Conservation (phyloP, 2,329 filamentous ascomycete genomes). For the Helminthosporium solani region DNA sequence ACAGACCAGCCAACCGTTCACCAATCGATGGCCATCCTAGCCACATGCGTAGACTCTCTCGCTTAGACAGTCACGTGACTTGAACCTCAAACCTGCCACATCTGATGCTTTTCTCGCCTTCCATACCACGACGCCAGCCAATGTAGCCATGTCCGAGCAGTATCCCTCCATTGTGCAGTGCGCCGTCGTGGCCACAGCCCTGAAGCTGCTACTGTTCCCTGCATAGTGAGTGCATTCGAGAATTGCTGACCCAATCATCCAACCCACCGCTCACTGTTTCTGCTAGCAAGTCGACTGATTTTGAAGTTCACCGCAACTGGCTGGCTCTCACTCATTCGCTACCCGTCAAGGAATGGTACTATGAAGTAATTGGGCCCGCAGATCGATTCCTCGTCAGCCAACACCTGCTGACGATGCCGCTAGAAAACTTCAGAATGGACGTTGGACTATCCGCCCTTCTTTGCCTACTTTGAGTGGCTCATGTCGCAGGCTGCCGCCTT, state of each 20-base stretch:
- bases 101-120: conserved; percentile 17
- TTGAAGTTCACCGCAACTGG: conserved; percentile 99
- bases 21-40: no score
- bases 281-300: conserved; percentile 92
- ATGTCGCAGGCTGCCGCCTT: conserved; percentile 78
- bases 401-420: conserved; percentile 15
- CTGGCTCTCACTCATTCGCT: conserved; percentile 91
- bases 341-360: conserved; percentile 88
- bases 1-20: no score
- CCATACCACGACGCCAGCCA: conserved; percentile 22
- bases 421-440: conserved; percentile 98
- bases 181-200: conserved; percentile 78
- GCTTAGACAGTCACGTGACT: conserved; percentile 2
- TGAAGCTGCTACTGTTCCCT: conserved; percentile 90
- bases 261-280: conserved; percentile 24
- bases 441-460: conserved; percentile 97
- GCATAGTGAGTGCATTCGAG: conserved; percentile 71
- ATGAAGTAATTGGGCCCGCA: conserved; percentile 58
- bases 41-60: not conserved
- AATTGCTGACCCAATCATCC: conserved; percentile 1
- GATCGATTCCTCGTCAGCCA: not conserved
- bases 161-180: conserved; percentile 89
- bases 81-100: conserved; percentile 7
- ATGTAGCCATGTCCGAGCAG: conserved; percentile 66
- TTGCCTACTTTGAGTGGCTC: conserved; percentile 94